Conservation (phyloP, 129 eudicot genomes). For the Tagetes erecta region DNA sequence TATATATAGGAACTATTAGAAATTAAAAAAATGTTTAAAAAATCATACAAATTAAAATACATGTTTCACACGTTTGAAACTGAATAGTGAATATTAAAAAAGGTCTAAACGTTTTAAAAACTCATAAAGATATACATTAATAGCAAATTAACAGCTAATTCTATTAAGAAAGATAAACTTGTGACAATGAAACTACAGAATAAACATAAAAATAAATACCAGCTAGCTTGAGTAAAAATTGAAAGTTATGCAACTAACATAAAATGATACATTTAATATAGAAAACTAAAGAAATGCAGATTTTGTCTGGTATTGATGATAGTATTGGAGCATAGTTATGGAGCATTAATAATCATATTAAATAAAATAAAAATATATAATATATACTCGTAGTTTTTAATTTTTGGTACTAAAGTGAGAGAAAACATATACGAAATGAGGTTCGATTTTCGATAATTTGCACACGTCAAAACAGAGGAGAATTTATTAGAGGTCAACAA, state of each 20-base stretch:
- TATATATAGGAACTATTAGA: not conserved
- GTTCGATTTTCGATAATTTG: slow-evolving; percentile 18
- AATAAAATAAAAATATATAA: slow-evolving; percentile 16
- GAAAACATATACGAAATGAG: slow-evolving; percentile 33
- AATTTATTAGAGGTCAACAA: slow-evolving; percentile 39
- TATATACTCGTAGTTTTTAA: not conserved
- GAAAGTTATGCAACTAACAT: not conserved
- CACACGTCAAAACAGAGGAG: slow-evolving; percentile 18
- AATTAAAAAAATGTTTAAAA: not conserved
- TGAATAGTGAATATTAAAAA: not conserved
- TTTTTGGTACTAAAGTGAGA: not conserved
- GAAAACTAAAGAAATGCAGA: slow-evolving; percentile 25
- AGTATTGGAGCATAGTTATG: slow-evolving; percentile 14
- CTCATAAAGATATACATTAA: not conserved
- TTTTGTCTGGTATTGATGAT: slow-evolving; percentile 25
- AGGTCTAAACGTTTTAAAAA: not conserved
- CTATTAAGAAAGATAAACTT: not conserved
- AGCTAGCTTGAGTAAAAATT: not conserved
- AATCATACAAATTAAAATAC: not conserved
- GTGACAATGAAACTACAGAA: not conserved
- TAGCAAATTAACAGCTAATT: not conserved
- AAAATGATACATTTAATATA: slow-evolving; percentile 5
- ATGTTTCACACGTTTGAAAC: not conserved
- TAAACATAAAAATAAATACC: not conserved
- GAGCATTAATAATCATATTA: slow-evolving; percentile 14